Evolutionary conservation across 768 basidiomycete species (phyloP).

Genomic region (Mycena maculata): DNA sequence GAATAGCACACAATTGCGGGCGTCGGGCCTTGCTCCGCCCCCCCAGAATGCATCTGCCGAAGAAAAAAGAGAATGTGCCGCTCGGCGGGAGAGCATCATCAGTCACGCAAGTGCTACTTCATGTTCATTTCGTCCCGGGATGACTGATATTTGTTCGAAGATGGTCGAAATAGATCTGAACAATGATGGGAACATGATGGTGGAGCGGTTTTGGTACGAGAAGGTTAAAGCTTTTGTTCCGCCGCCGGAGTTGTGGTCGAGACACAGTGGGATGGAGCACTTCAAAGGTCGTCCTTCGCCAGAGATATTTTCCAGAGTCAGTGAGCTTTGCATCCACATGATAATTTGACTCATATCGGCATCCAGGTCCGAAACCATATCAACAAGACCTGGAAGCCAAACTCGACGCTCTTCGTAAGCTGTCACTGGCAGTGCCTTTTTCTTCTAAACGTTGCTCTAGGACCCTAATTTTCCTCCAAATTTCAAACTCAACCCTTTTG

Average conservation of each 20-base stretch:
- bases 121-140: neutral
- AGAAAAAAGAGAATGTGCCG: neutral
- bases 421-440: neutral
- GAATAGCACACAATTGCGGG: neutral
- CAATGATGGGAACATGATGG: conserved; percentile 15
- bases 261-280: conserved; percentile 13
- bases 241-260: conserved; percentile 14
- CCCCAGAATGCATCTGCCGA: conserved; percentile 3
- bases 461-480: conserved; percentile 5
- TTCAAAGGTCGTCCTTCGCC: neutral
- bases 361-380: conserved; percentile 8
- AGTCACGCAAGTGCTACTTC: neutral
- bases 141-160: neutral
- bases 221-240: conserved; percentile 15
- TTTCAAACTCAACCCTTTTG: conserved; percentile 16
- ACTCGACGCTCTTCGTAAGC: conserved; percentile 23
- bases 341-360: neutral
- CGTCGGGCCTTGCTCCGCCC: neutral
- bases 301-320: neutral
- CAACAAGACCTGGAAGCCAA: conserved; percentile 17
- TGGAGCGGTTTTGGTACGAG: conserved; percentile 19
- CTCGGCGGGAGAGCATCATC: neutral
- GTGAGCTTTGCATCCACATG: neutral
- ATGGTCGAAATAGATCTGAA: conserved; percentile 3
- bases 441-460: neutral